These are phyloP conservation scores for Lasiodiplodia theobromae DNA, from an alignment of 2,329 filamentous ascomycete species.

Conservation along the genomic window DNA sequence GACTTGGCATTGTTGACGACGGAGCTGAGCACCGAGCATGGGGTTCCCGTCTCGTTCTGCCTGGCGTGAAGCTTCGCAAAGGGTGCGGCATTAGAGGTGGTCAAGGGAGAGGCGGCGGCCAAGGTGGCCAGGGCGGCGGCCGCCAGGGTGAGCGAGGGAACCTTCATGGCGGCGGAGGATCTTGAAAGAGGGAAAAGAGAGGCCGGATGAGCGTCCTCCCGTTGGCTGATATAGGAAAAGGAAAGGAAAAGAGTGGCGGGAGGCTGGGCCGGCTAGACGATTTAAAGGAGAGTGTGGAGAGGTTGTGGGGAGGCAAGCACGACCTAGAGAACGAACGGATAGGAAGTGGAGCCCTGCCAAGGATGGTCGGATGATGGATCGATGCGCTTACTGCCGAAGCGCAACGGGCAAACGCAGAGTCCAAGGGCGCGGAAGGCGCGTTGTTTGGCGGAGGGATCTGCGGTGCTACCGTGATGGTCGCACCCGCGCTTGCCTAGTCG, in stretches of 20 bases:
- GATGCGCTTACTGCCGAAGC: slow-evolving; percentile 21
- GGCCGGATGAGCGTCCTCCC: slow-evolving; percentile 11
- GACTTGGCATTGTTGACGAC: slow-evolving; percentile 3
- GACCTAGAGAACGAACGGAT: slow-evolving; percentile 5
- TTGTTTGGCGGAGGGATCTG: slow-evolving; percentile 24
- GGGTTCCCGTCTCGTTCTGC: slow-evolving; percentile 14
- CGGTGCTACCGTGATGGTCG: neutral
- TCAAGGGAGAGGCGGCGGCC: slow-evolving; percentile 21
- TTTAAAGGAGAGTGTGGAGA: slow-evolving; percentile 25
- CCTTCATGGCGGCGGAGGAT: slow-evolving; percentile 23
- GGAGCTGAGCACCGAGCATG: slow-evolving; percentile 28
- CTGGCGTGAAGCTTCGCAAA: neutral
- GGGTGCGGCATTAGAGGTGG: neutral
- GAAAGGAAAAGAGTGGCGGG: slow-evolving; percentile 3
- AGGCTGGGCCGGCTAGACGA: slow-evolving; percentile 11
- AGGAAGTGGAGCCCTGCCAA: slow-evolving; percentile 16
- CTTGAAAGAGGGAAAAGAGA: slow-evolving; percentile 26
- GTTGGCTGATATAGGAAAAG: slow-evolving; percentile 19
- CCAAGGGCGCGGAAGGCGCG: slow-evolving; percentile 25
- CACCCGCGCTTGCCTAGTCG: slow-evolving; percentile 21
- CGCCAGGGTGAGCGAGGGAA: slow-evolving; percentile 17
- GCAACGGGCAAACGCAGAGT: slow-evolving; percentile 16
- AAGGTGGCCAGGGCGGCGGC: slow-evolving; percentile 16
- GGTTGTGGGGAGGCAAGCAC: slow-evolving; percentile 27
- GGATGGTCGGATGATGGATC: slow-evolving; percentile 5